Evolutionary conservation across 2,329 filamentous ascomycete genomes (phyloP).

Genomic region (Tolypocladium ophioglossoides): DNA sequence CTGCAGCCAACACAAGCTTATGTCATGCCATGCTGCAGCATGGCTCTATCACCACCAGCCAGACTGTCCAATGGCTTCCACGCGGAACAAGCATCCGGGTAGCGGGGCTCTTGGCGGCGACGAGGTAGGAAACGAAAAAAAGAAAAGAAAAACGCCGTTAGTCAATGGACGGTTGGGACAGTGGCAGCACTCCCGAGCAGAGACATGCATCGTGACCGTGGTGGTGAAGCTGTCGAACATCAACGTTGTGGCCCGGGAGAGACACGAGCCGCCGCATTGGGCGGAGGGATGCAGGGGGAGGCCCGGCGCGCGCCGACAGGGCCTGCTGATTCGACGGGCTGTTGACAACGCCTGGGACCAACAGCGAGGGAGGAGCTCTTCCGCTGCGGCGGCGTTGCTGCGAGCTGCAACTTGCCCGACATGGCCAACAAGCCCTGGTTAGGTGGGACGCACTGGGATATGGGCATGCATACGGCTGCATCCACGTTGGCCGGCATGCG

Average conservation of each 20-base stretch:
- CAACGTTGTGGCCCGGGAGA: background rate
- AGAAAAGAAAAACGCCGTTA: background rate
- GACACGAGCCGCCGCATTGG: background rate
- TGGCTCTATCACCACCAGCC: background rate
- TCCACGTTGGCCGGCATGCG: background rate
- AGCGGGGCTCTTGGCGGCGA: background rate
- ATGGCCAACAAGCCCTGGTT: background rate
- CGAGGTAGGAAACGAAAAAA: background rate
- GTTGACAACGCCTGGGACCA: background rate
- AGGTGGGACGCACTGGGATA: background rate
- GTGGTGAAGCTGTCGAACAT: background rate
- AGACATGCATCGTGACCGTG: background rate
- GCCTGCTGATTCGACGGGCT: background rate
- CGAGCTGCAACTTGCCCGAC: background rate
- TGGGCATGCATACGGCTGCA: background rate
- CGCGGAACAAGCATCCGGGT: background rate
- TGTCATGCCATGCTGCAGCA: background rate
- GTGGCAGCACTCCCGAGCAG: background rate
- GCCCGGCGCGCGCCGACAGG: background rate
- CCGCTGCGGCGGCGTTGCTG: background rate
- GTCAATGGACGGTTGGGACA: background rate
- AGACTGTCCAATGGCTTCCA: background rate
- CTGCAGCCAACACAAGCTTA: background rate
- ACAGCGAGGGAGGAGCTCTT: background rate
- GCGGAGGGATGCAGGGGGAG: background rate